phyloP scores from a whole-genome alignment of 208 protist genomes.

The Jaenimonas drosophilae region DNA sequence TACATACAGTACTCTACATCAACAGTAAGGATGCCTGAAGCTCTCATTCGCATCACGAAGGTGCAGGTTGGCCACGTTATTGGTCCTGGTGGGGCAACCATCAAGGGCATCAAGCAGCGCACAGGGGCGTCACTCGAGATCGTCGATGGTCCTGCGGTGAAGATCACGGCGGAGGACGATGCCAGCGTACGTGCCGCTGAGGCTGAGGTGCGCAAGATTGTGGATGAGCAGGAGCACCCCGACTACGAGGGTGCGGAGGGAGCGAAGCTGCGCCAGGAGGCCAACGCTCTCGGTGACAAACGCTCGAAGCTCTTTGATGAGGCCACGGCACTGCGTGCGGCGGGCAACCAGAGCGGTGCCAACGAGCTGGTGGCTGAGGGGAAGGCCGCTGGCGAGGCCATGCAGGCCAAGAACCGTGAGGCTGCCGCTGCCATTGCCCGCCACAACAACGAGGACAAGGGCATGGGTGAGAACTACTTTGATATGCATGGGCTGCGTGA shows the following conservation, averaged over 20 bases:
- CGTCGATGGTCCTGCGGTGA: conserved; percentile 25
- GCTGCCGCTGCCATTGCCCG: conserved; percentile 29
- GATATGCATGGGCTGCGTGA: conserved; percentile 46
- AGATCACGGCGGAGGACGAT: conserved; percentile 37
- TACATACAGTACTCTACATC: background rate
- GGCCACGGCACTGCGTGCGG: conserved; percentile 20
- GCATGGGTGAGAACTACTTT: conserved; percentile 37
- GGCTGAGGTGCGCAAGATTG: conserved; percentile 20
- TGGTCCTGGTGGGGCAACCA: conserved; percentile 30
- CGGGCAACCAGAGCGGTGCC: conserved; percentile 14
- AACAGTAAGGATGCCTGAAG: conserved; percentile 13
- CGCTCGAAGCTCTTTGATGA: conserved; percentile 30
- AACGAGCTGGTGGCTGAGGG: conserved; percentile 21
- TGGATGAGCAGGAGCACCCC: conserved; percentile 31
- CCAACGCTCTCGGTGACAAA: conserved; percentile 23
- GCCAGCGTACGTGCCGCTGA: conserved; percentile 16
- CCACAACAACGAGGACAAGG: conserved; percentile 45
- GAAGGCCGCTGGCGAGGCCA: conserved; percentile 21
- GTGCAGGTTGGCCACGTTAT: conserved; percentile 37
- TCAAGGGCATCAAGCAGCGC: conserved; percentile 26
- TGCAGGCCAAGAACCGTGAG: conserved; percentile 18
- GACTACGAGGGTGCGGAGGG: conserved; percentile 44
- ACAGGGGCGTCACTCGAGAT: conserved; percentile 37
- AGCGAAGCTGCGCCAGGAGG: conserved; percentile 23
- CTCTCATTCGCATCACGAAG: conserved; percentile 18